These are phyloP conservation scores for Umbellularia californica DNA, from an alignment of 164 flowering plant species.

Conservation along the genomic window DNA sequence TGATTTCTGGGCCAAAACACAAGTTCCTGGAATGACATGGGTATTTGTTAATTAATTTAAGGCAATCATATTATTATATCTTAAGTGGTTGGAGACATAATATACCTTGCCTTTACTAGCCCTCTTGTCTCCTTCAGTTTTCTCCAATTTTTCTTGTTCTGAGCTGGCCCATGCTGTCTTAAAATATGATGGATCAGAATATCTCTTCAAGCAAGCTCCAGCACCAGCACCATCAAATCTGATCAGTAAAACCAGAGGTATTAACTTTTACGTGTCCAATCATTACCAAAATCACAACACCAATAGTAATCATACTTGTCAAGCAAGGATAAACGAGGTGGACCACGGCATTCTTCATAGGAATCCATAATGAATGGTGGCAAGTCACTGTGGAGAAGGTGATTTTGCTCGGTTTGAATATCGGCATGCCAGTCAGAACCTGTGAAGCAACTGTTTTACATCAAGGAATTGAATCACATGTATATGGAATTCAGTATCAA, in stretches of 20 bases:
- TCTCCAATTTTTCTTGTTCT: conserved; percentile 19
- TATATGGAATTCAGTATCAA: background rate
- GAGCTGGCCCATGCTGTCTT: conserved; percentile 11
- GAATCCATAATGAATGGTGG: conserved; percentile 81
- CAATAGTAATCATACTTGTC: conserved; percentile 54
- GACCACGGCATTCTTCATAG: conserved; percentile 83
- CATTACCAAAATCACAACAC: background rate
- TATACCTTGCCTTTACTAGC: conserved; percentile 57
- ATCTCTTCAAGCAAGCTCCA: conserved; percentile 20
- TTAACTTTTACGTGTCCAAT: background rate
- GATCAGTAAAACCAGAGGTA: conserved; percentile 1
- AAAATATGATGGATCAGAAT: conserved; percentile 19
- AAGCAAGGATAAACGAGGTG: conserved; percentile 79
- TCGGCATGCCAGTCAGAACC: conserved; percentile 88
- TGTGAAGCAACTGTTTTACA: conserved; percentile 40
- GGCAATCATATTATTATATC: background rate
- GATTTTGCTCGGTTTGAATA: conserved; percentile 49
- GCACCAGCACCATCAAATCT: conserved; percentile 20
- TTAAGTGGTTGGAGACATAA: background rate
- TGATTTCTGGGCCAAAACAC: background rate
- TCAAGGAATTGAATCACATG: conserved; percentile 19
- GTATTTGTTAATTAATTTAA: background rate
- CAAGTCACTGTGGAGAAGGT: conserved; percentile 64
- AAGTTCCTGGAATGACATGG: background rate
- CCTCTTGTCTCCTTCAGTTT: conserved; percentile 44